Evolutionary conservation across 2,329 filamentous ascomycete species (phyloP), one percentile per base, ranked within the genome.

Genomic region (Ascochyta fabae): DNA sequence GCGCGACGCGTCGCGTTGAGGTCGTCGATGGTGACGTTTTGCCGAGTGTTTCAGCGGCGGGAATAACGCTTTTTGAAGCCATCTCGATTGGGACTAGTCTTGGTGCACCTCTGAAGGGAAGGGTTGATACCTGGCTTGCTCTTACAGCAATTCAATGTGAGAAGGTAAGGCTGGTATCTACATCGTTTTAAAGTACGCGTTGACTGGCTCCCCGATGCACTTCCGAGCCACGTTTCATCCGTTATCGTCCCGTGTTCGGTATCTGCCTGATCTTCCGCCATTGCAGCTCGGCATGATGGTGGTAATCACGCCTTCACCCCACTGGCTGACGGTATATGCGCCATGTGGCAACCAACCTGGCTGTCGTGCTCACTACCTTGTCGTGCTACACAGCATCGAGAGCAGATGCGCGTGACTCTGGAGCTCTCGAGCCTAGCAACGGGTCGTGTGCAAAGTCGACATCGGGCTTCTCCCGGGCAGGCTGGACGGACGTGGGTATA

Each of bases 291-390:
- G 53, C 41, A 56, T 51, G 47, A 51, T 44, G 44, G 41, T 46
- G 33, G 49, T 47, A 58, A 72, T 65, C 67, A 72, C 69, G 69
- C 61, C 69, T 72, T 71, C 60, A 57, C 67, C 64, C 68, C 68
- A 64, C 66, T 56, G 42, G 52, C 43, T 72, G 67, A 71, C 69
- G 64, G 49, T 60, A 69, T 60, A 69, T 65, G 35, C 49, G 53
- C 49, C 57, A 60, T 59, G 57, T 57, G 43, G 54, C 42, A 51
- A 40, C 36, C 29, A 48, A 41, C 48, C 31, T 35, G 36, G 34
- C 42, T 59, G 48, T 59, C 59, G 59, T 62, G 59, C 38, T 64
- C 36, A 34, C 46, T 57, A 40, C 48, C 56, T 53, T 64, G 54
- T 35, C 12, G 10, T 48, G 23, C 39, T 46, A 8, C 19, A 24